Conservation (phyloP, 1,284 basidiomycete species). For the Naganishia liquefaciens region DNA sequence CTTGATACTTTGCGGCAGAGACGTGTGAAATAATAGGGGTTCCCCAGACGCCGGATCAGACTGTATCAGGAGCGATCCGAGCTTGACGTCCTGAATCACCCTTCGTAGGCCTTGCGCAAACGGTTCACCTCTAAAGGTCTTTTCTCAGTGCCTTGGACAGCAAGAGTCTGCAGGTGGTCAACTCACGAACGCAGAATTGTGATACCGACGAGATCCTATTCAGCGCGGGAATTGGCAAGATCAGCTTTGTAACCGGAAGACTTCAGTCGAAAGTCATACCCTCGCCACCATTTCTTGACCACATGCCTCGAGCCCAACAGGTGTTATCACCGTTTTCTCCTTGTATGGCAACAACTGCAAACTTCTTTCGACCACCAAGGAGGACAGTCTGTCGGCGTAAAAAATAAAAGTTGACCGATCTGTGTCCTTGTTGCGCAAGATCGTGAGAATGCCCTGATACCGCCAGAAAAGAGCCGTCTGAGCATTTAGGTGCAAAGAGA, state of each 20-base stretch:
- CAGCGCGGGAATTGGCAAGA: too few relatives aligned
- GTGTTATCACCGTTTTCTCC: conserved; percentile 67
- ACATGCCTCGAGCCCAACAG: conserved; percentile 60
- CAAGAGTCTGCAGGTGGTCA: not conserved
- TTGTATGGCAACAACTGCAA: conserved; percentile 75
- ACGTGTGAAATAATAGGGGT: conserved; percentile 78
- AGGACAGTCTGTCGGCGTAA: conserved; percentile 72
- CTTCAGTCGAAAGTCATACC: conserved; percentile 2
- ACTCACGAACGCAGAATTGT: conserved; percentile 48
- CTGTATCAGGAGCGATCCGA: conserved; percentile 89
- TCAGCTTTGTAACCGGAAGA: not conserved
- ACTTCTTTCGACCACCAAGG: conserved; percentile 80
- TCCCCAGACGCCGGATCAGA: conserved; percentile 82
- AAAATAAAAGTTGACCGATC: conserved; percentile 73
- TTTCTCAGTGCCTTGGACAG: not conserved
- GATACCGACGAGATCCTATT: conserved; percentile 46
- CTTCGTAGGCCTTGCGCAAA: conserved; percentile 86
- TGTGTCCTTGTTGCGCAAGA: conserved; percentile 71
- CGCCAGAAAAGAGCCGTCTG: not conserved
- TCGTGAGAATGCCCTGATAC: conserved; percentile 81
- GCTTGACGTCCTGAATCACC: conserved; percentile 80
- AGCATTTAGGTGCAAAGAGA: conserved; percentile 12
- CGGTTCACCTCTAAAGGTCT: conserved; percentile 68
- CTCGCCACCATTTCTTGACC: conserved; percentile 54
- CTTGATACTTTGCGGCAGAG: conserved; percentile 73